A percentile compares a stretch with the other conserved stretches of the same genome.
phyloP scores from a whole-genome alignment of 23 red algal genomes.

The Chondrus crispus region DNA sequence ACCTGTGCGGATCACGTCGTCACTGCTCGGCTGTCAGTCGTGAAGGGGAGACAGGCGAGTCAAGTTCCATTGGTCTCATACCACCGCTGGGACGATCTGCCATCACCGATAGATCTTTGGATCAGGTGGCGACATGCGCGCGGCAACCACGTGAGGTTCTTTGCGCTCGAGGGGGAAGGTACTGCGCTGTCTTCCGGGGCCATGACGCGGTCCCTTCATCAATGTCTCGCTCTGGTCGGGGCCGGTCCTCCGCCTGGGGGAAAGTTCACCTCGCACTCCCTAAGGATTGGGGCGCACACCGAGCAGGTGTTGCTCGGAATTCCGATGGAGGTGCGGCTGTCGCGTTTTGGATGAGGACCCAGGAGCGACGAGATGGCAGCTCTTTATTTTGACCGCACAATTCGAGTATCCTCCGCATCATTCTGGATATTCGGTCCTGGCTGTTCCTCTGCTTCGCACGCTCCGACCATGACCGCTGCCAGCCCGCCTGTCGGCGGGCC shows the following conservation, averaged over 20 bases:
- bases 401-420: neutral
- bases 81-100: neutral
- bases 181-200: neutral
- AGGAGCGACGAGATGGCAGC: too few relatives aligned
- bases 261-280: too few relatives aligned
- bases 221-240: too few relatives aligned
- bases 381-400: slow-evolving; percentile 17
- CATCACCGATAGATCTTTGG: neutral
- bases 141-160: neutral
- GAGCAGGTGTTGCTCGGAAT: too few relatives aligned
- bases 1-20: neutral
- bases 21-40: neutral
- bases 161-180: neutral
- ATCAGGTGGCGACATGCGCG: neutral
- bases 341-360: too few relatives aligned
- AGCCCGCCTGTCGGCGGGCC: neutral
- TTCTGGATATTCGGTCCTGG: slow-evolving; percentile 33
- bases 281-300: too few relatives aligned
- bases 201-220: neutral
- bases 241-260: too few relatives aligned
- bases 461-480: neutral
- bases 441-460: neutral
- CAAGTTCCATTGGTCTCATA: neutral
- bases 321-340: too few relatives aligned
- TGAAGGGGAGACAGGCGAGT: neutral